phyloP scores from a whole-genome alignment of 208 protist genomes.

The Trypanosoma avium region DNA sequence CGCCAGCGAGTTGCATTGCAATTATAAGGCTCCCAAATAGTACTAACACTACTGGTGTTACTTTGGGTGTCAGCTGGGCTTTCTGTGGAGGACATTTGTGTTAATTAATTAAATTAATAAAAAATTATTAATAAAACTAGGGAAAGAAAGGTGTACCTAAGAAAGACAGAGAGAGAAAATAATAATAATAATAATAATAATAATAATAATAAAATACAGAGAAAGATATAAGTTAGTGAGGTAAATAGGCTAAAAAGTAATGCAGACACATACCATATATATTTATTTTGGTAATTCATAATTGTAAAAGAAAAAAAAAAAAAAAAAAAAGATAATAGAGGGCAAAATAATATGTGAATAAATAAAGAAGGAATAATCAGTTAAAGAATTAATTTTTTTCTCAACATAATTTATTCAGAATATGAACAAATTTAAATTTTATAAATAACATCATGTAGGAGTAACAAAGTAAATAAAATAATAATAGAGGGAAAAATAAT shows the following conservation, averaged over 20 bases:
- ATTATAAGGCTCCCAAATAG: background rate
- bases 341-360: background rate
- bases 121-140: no score
- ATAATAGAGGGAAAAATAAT: background rate
- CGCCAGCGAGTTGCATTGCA: slow-evolving; percentile 12
- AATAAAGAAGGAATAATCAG: background rate
- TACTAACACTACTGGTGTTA: background rate
- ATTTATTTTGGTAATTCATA: no score
- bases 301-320: background rate
- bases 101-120: background rate
- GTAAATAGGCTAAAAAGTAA: no score
- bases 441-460: background rate
- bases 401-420: slow-evolving; percentile 42
- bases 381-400: background rate
- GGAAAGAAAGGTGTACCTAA: no score
- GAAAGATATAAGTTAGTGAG: background rate
- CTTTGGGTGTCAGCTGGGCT: background rate
- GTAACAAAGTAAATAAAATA: no score
- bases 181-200: background rate
- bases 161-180: slow-evolving; percentile 5
- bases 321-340: no score
- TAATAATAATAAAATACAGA: slow-evolving; percentile 11
- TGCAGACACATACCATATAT: no score
- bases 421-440: slow-evolving; percentile 68
- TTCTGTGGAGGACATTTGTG: slow-evolving; percentile 1